phyloP scores from a whole-genome alignment of 495 filamentous ascomycete species.

The Penicillium coffeae region DNA sequence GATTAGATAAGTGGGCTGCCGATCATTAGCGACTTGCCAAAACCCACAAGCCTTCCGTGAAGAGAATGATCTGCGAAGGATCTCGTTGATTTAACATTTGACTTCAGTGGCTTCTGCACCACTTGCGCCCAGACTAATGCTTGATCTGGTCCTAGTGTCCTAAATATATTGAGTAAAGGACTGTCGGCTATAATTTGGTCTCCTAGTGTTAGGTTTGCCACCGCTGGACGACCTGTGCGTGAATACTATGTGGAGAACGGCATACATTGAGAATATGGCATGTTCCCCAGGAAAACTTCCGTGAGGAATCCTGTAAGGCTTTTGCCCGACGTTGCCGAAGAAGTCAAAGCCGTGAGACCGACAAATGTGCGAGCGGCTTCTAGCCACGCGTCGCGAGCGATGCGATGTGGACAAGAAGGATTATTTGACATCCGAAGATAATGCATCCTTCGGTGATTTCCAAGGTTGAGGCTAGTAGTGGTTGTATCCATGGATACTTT shows the following conservation, averaged over 20 bases:
- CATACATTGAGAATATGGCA: too few species aligned
- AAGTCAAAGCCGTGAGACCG: too few species aligned
- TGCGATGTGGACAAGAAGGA: too few species aligned
- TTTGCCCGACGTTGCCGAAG: too few species aligned
- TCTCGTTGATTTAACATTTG: neutral
- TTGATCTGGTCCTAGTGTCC: neutral
- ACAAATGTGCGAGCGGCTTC: too few species aligned
- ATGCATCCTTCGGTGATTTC: too few species aligned
- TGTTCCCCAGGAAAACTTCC: neutral
- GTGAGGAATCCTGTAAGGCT: too few species aligned
- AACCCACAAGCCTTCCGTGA: neutral
- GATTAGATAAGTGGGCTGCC: neutral
- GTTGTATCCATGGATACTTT: too few species aligned
- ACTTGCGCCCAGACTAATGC: neutral
- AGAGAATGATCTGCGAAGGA: neutral
- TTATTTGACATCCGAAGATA: too few species aligned
- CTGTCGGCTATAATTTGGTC: neutral
- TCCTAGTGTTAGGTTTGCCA: neutral
- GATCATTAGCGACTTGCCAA: neutral
- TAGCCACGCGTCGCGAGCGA: too few species aligned
- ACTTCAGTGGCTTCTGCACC: neutral
- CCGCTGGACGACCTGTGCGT: neutral
- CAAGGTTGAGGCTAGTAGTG: too few species aligned
- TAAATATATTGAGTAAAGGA: neutral
- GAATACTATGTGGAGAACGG: neutral